Evolutionary conservation across 768 basidiomycete genomes (phyloP).

Genomic region (Coprinellus aureogranulatus): DNA sequence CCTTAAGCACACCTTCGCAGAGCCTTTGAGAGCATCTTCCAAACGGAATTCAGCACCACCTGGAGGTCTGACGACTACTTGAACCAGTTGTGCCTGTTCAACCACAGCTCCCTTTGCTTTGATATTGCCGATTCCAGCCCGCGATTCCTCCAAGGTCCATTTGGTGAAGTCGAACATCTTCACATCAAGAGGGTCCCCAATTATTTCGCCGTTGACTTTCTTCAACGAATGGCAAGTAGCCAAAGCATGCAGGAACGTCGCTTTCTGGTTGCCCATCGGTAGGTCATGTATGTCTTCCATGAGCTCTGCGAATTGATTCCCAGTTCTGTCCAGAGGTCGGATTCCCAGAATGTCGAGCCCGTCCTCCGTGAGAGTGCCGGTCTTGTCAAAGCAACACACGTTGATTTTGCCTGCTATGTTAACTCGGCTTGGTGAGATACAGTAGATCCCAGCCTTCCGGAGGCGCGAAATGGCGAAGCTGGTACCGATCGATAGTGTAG

Average conservation of each 20-base stretch:
- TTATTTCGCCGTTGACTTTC: constrained; percentile 79
- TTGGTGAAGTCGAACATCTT: constrained; percentile 98
- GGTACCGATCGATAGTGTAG: constrained; percentile 95
- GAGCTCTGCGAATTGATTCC: constrained; percentile 84
- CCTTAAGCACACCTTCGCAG: constrained; percentile 55
- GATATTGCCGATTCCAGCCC: constrained; percentile 67
- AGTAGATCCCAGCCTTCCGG: constrained; percentile 85
- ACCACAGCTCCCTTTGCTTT: constrained; percentile 59
- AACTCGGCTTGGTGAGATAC: constrained; percentile 93
- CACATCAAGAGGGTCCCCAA: constrained; percentile 94
- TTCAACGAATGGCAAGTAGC: constrained; percentile 97
- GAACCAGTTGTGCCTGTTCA: constrained; percentile 86
- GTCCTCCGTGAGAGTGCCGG: constrained; percentile 96
- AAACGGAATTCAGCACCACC: constrained; percentile 87
- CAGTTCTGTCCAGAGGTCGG: constrained; percentile 74
- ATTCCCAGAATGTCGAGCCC: constrained; percentile 96
- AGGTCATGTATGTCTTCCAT: constrained; percentile 84
- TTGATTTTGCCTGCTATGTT: constrained; percentile 96
- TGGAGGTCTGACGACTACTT: constrained; percentile 93
- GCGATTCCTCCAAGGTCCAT: constrained; percentile 95
- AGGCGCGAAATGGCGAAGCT: constrained; percentile 90
- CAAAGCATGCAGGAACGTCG: constrained; percentile 86
- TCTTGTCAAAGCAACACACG: constrained; percentile 98
- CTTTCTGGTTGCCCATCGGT: constrained; percentile 67
- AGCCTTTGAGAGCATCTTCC: constrained; percentile 89